Conservation (phyloP, 2,329 filamentous ascomycete genomes). For the Podosphaera fusca region DNA sequence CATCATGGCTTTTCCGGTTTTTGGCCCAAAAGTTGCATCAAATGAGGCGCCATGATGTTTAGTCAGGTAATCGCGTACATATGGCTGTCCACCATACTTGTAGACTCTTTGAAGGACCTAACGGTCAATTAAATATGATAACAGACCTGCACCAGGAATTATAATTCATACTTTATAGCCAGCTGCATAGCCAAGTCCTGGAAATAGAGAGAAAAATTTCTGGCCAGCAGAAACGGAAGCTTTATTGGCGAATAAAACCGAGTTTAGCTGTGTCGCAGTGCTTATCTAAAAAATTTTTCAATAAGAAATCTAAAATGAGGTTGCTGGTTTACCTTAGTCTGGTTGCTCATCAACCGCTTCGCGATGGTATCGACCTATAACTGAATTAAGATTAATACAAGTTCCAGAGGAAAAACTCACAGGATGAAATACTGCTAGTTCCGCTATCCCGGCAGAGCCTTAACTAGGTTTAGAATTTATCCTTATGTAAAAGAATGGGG, state of each 20-base stretch:
- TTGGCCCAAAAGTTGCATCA: constrained; percentile 77
- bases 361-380: constrained; percentile 87
- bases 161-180: constrained; percentile 59
- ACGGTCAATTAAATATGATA: neutral
- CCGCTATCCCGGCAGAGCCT: constrained; percentile 85
- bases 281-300: constrained; percentile 23
- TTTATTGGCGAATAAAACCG: constrained; percentile 83
- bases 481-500: neutral
- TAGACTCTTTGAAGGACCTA: constrained; percentile 83
- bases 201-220: constrained; percentile 92
- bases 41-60: constrained; percentile 63
- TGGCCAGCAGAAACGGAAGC: constrained; percentile 42
- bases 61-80: constrained; percentile 72
- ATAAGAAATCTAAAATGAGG: constrained; percentile 4
- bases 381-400: neutral
- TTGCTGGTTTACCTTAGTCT: constrained; percentile 35
- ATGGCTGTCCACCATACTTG: constrained; percentile 95
- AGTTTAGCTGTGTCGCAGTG: constrained; percentile 45
- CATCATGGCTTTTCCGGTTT: constrained; percentile 95
- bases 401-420: constrained; percentile 23
- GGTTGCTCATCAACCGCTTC: constrained; percentile 98
- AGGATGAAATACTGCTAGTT: constrained; percentile 80
- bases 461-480: constrained; percentile 7
- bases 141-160: neutral
- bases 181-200: constrained; percentile 87